A percentile compares a stretch with the other conserved stretches of the same genome.
These are phyloP conservation scores for Vaucheria bursata DNA, from an alignment of 352 stramenopile genomes.

Conservation along the genomic window DNA sequence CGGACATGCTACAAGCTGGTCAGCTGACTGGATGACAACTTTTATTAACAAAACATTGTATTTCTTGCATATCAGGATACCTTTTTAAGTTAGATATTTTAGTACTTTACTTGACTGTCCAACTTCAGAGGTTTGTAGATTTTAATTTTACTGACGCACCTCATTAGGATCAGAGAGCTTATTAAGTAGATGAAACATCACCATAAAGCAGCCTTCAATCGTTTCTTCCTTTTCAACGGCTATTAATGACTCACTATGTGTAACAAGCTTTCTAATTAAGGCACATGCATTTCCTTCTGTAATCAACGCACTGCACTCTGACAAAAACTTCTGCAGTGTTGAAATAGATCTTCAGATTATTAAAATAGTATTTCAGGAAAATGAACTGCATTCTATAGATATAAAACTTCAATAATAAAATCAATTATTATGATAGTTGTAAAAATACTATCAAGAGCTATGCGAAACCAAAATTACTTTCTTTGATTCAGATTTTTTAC, in stretches of 20 bases:
- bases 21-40: too few relatives aligned
- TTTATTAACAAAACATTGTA: too few relatives aligned
- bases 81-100: too few relatives aligned
- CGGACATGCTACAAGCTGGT: too few relatives aligned
- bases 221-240: slow-evolving; percentile 24
- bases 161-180: slow-evolving; percentile 17
- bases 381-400: too few relatives aligned
- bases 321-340: slow-evolving; percentile 20
- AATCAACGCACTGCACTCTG: slow-evolving; percentile 36
- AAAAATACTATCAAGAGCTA: not conserved
- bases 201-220: slow-evolving; percentile 42
- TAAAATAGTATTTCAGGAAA: too few relatives aligned
- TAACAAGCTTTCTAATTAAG: slow-evolving; percentile 43
- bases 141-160: too few relatives aligned
- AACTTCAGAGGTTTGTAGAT: too few relatives aligned
- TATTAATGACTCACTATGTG: slow-evolving; percentile 26
- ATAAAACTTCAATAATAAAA: too few relatives aligned
- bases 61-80: too few relatives aligned
- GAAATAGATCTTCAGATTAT: too few relatives aligned
- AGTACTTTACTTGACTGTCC: too few relatives aligned
- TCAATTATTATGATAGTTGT: not conserved
- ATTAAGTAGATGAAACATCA: slow-evolving; percentile 34
- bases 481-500: not conserved
- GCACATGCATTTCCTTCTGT: slow-evolving; percentile 35
- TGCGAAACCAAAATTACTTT: not conserved